These are phyloP conservation scores for Arthrocladium fulminans DNA, from an alignment of 2,329 filamentous ascomycete species.

Conservation along the genomic window DNA sequence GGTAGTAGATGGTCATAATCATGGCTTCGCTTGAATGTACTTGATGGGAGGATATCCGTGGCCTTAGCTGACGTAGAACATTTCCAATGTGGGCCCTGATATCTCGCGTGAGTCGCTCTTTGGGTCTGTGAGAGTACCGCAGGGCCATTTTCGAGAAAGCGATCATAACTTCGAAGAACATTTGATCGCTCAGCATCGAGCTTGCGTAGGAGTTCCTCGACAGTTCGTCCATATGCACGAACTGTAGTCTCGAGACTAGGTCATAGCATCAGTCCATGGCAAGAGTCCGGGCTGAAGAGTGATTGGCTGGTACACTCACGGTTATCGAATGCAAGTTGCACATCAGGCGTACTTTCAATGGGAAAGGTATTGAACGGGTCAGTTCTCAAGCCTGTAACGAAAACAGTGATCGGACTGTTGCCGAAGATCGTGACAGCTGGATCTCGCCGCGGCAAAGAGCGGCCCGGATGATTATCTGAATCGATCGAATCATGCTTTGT, in stretches of 20 bases:
- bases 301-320: no score
- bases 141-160: background rate
- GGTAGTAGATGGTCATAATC: background rate
- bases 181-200: background rate
- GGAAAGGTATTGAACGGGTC: background rate
- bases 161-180: background rate
- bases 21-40: background rate
- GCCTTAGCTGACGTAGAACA: background rate
- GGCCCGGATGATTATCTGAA: no score
- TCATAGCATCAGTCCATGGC: no score
- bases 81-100: background rate
- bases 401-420: background rate
- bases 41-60: background rate
- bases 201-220: background rate
- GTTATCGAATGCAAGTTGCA: background rate
- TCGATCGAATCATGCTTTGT: no score
- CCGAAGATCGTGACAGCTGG: no score
- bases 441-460: no score
- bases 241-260: background rate
- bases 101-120: background rate
- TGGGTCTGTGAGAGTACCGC: background rate
- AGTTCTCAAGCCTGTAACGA: background rate
- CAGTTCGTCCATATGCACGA: background rate
- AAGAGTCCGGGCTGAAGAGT: no score
- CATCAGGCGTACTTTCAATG: background rate